These are phyloP conservation scores for Aspergillus avenaceus DNA, from an alignment of 495 filamentous ascomycete species.

Conservation along the genomic window DNA sequence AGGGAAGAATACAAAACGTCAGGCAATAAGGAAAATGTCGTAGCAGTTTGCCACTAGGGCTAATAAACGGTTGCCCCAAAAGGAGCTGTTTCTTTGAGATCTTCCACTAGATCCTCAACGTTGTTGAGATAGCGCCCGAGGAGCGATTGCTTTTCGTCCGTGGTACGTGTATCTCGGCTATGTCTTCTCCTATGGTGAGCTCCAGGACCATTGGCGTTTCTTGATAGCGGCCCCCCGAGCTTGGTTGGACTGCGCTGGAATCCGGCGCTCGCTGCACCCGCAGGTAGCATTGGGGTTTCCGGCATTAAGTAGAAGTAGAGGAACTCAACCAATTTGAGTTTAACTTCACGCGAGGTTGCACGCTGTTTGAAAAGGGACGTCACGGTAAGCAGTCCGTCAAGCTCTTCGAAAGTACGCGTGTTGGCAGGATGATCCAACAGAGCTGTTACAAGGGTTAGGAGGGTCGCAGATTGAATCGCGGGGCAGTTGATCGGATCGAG, in stretches of 20 bases:
- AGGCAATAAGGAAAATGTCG: too few species aligned
- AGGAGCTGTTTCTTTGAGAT: conserved; percentile 72
- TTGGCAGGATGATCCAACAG: conserved; percentile 79
- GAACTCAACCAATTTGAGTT: conserved; percentile 90
- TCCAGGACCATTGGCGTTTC: conserved; percentile 36
- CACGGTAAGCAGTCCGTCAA: conserved; percentile 92
- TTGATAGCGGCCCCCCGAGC: conserved; percentile 40
- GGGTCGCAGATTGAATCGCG: conserved; percentile 81
- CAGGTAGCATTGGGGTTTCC: conserved; percentile 58
- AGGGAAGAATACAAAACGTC: not conserved
- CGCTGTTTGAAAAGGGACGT: conserved; percentile 88
- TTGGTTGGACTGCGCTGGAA: conserved; percentile 72
- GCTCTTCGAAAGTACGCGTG: conserved; percentile 82
- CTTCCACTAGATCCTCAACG: conserved; percentile 87
- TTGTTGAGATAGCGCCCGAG: conserved; percentile 80
- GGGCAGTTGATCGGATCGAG: conserved; percentile 90
- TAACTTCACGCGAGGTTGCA: conserved; percentile 78
- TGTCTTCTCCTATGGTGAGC: conserved; percentile 29
- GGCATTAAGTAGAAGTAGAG: conserved; percentile 98
- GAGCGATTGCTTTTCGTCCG: conserved; percentile 82
- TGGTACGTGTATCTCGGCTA: conserved; percentile 57
- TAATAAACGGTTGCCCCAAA: conserved; percentile 45
- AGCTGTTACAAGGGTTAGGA: conserved; percentile 85
- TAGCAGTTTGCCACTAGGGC: conserved; percentile 5
- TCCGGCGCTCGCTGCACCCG: conserved; percentile 33